A percentile compares a stretch with the other conserved stretches of the same genome.
These are phyloP conservation scores for Onygenales sp. DNA, from an alignment of 2,329 filamentous ascomycete species.

Conservation along the genomic window DNA sequence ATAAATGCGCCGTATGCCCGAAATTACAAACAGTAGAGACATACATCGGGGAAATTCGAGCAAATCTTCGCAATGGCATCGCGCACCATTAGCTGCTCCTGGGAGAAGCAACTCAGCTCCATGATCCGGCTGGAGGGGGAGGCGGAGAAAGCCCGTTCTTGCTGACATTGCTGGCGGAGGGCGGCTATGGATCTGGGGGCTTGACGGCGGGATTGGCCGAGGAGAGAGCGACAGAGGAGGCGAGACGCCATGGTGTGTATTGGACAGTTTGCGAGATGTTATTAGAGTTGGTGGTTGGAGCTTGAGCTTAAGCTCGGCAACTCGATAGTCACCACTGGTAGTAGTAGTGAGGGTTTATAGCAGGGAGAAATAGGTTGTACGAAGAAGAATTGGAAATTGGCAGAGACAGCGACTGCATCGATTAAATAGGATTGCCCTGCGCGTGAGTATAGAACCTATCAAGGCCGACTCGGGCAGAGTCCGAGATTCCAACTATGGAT, in stretches of 20 bases:
- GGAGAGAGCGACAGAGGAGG: slow-evolving; percentile 2
- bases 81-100: slow-evolving; percentile 62
- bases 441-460: background rate
- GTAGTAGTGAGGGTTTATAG: too few relatives aligned
- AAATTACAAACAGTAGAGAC: background rate
- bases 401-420: background rate
- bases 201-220: background rate
- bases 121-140: slow-evolving; percentile 43
- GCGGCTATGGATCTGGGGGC: background rate
- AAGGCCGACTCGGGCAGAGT: background rate
- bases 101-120: slow-evolving; percentile 63
- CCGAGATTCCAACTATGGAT: background rate
- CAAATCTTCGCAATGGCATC: slow-evolving; percentile 62
- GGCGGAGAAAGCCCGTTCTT: slow-evolving; percentile 22
- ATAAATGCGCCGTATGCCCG: slow-evolving; percentile 6
- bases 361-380: too few relatives aligned
- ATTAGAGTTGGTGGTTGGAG: background rate
- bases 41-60: slow-evolving; percentile 54
- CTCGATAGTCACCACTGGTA: too few relatives aligned
- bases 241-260: slow-evolving; percentile 5
- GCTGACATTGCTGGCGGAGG: background rate
- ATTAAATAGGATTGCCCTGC: background rate
- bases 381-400: background rate
- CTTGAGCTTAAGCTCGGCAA: too few relatives aligned
- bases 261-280: background rate